These are phyloP conservation scores for Botrytis fabae DNA, from an alignment of 2,329 filamentous ascomycete genomes.

Conservation along the genomic window DNA sequence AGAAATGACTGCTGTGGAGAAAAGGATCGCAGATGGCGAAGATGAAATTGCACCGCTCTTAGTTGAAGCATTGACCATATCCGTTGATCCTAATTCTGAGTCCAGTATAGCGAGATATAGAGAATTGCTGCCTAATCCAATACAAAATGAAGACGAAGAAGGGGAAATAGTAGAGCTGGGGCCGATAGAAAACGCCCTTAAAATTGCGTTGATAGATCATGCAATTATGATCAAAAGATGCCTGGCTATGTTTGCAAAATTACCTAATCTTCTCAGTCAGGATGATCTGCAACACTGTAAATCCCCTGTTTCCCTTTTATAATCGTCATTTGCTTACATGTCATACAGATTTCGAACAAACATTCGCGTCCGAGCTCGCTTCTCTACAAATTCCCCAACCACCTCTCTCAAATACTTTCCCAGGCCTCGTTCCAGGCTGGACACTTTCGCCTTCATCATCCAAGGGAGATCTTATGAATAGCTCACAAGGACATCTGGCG, in stretches of 20 bases:
- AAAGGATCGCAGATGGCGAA: conserved; percentile 70
- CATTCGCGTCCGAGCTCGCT: conserved; percentile 65
- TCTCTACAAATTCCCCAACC: conserved; percentile 57
- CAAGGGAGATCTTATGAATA: conserved; percentile 25
- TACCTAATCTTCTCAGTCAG: conserved; percentile 56
- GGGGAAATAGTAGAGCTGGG: conserved; percentile 52
- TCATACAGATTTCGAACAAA: conserved; percentile 57
- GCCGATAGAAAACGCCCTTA: conserved; percentile 74
- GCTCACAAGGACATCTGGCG: conserved; percentile 26
- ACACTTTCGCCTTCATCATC: conserved; percentile 26
- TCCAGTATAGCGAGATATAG: conserved; percentile 78
- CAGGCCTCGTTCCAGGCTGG: conserved; percentile 44
- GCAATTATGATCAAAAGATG: conserved; percentile 84
- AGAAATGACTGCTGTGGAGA: conserved; percentile 76
- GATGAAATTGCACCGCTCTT: conserved; percentile 67
- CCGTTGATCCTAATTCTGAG: conserved; percentile 73
- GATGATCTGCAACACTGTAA: conserved; percentile 66
- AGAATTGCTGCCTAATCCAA: conserved; percentile 61
- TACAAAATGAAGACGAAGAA: conserved; percentile 43
- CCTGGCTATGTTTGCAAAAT: conserved; percentile 64
- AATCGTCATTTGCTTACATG: conserved; percentile 26
- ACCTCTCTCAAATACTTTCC: conserved; percentile 42
- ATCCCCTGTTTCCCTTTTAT: conserved; percentile 35
- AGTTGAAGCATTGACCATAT: conserved; percentile 73
- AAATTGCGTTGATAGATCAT: conserved; percentile 84